Evolutionary conservation across 495 filamentous ascomycete species (phyloP), one percentile per base, ranked within the genome.

Genomic region (Penicillium ucsense): DNA sequence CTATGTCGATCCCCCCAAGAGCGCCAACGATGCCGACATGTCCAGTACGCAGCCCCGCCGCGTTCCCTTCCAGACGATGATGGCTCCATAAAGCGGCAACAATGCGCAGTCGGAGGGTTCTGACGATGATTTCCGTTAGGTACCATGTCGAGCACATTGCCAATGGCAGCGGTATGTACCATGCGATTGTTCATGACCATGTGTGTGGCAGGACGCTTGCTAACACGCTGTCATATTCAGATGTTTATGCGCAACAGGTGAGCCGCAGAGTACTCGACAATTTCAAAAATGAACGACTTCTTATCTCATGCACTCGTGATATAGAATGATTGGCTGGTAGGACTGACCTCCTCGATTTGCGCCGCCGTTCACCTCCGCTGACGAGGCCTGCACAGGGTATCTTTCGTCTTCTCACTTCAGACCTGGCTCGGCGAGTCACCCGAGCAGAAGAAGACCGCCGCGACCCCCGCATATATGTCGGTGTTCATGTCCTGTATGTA

Each of bases 201-300:
- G 51, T 47, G 51, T 47, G 28, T 41, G 35, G 47, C 20, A 20
- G 20, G 20, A 20, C 20, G 20, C 20, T 20, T 20, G 20, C 57
- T 66, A 38, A 68, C 53, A 36, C 9, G 36, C 42, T 31, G 31
- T 38, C 35, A 20, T 20, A 30, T 6, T 33, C 60, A 84, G 80
- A 90, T 95, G 75, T 94, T 95, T 64, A 91, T 85, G 51, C 75
- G 88, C 41, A 94, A 92, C 67, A 83, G 85, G 76, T 94, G 79
- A 74, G 78, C 42, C 8, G 20, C 29, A 8, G 40, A 8, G 29
- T 20, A 20, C 20, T 20, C 20, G 20, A 20, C 20, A 1, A 20
- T 20, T 20, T 20, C 2, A 1, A 20, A 2, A 20, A 20, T 20
- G 2, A 37, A 65, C 48, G 29, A 30, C 8, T 35, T 9, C 8